Conservation (phyloP, 345 rosid genomes). For the Rhodamnia argentea region DNA sequence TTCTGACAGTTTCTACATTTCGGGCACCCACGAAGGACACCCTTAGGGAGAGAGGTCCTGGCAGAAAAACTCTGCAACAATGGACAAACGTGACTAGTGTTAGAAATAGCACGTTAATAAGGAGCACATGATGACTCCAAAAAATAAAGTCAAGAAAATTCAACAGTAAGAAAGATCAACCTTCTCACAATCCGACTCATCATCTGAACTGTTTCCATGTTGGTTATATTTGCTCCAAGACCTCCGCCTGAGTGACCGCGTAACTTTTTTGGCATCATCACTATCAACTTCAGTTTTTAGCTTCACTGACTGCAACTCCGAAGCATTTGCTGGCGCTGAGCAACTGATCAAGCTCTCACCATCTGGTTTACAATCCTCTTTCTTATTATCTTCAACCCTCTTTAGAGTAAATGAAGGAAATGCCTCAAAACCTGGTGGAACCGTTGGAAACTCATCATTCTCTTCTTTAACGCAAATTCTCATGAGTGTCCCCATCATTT, state of each 20-base stretch:
- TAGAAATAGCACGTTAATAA: not conserved
- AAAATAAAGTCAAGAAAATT: not conserved
- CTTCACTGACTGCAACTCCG: constrained; percentile 32
- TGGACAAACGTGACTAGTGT: not conserved
- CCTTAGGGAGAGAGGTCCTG: constrained; percentile 59
- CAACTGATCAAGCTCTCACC: constrained; percentile 12
- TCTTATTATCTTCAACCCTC: constrained; percentile 26
- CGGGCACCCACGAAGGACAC: constrained; percentile 70
- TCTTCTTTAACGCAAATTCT: constrained; percentile 78
- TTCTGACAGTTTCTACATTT: constrained; percentile 79
- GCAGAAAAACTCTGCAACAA: constrained; percentile 36
- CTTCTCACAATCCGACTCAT: constrained; percentile 36
- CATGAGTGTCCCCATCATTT: constrained; percentile 77
- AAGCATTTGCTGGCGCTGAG: constrained; percentile 26
- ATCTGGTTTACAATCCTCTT: constrained; percentile 17
- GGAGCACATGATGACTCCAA: not conserved
- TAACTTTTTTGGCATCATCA: constrained; percentile 22
- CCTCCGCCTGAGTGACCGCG: constrained; percentile 45
- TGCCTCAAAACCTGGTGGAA: constrained; percentile 97
- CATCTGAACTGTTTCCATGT: constrained; percentile 29
- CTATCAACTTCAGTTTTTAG: constrained; percentile 29
- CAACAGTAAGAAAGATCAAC: constrained; percentile 38
- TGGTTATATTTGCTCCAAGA: constrained; percentile 55
- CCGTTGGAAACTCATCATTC: constrained; percentile 71
- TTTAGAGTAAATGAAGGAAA: constrained; percentile 62